These are phyloP conservation scores for Aspergillus taichungensis DNA, from an alignment of 495 filamentous ascomycete genomes.

Conservation along the genomic window DNA sequence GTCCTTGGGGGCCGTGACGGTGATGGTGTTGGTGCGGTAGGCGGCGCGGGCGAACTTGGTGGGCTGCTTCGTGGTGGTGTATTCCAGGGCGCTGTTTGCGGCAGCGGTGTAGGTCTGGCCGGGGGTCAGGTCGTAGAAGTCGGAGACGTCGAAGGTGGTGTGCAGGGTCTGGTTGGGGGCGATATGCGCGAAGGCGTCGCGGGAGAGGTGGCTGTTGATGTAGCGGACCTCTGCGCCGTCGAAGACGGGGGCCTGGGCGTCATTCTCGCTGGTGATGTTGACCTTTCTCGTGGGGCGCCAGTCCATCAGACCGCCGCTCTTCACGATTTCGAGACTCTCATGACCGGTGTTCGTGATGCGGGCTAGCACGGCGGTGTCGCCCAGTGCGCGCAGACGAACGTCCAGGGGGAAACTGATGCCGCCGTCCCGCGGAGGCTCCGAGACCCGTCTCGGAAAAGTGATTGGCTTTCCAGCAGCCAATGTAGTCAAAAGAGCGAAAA, in stretches of 20 bases:
- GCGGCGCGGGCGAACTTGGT: slow-evolving; percentile 2
- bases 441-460: slow-evolving; percentile 8
- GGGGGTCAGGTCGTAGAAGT: slow-evolving; percentile 6
- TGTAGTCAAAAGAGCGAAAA: slow-evolving; percentile 7
- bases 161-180: slow-evolving; percentile 9
- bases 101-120: slow-evolving; percentile 5
- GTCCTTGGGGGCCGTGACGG: slow-evolving; percentile 4
- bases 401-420: slow-evolving; percentile 2
- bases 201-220: slow-evolving; percentile 5
- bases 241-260: slow-evolving; percentile 10
- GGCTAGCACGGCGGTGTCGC: slow-evolving; percentile 10
- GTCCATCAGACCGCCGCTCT: slow-evolving; percentile 10
- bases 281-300: slow-evolving; percentile 10
- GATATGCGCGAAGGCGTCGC: slow-evolving; percentile 9
- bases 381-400: slow-evolving; percentile 7
- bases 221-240: slow-evolving; percentile 8
- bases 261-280: slow-evolving; percentile 2
- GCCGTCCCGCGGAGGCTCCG: slow-evolving; percentile 9
- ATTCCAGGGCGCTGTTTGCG: slow-evolving; percentile 8
- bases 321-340: slow-evolving; percentile 6
- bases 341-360: slow-evolving; percentile 7
- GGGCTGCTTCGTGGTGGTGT: neutral
- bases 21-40: slow-evolving; percentile 9
- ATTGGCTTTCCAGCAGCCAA: slow-evolving; percentile 17
- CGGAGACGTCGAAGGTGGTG: slow-evolving; percentile 9